A percentile compares a stretch with the other conserved stretches of the same genome.
phyloP scores from a whole-genome alignment of 768 basidiomycete species.

The Auriscalpium orientale region DNA sequence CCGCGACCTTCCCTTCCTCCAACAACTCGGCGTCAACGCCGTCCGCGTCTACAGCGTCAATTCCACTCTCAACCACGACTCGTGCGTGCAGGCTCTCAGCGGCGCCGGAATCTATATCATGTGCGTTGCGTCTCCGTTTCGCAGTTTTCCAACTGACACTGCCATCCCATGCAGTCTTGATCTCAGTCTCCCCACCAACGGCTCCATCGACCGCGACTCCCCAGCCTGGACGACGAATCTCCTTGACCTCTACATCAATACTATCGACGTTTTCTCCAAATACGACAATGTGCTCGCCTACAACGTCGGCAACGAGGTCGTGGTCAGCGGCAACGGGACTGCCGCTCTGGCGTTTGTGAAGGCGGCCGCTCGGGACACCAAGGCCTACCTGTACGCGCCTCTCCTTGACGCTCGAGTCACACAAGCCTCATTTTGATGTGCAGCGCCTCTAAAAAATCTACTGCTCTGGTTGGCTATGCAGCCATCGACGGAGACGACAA shows the following conservation, averaged over 20 bases:
- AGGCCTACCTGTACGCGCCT: conserved; percentile 68
- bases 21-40: conserved; percentile 71
- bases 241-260: conserved; percentile 68
- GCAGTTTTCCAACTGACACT: conserved; percentile 5
- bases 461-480: conserved; percentile 75
- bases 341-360: conserved; percentile 74
- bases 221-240: conserved; percentile 81
- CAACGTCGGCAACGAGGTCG: conserved; percentile 86
- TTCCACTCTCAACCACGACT: conserved; percentile 75
- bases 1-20: conserved; percentile 73
- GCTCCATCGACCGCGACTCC: conserved; percentile 65
- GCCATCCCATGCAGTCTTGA: conserved; percentile 56
- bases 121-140: conserved; percentile 36
- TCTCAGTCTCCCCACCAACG: conserved; percentile 76
- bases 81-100: conserved; percentile 75
- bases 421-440: conserved; percentile 2
- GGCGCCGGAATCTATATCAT: conserved; percentile 82
- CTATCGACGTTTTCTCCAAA: conserved; percentile 72
- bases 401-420: not conserved
- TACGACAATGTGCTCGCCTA: conserved; percentile 88
- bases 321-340: conserved; percentile 45
- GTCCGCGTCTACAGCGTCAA: conserved; percentile 86
- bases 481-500: conserved; percentile 65
- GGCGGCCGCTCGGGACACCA: conserved; percentile 84
- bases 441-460: conserved; percentile 47